These are phyloP conservation scores for Pichia nanzhaoensis DNA, from an alignment of 805 yeast species.

Conservation along the genomic window DNA sequence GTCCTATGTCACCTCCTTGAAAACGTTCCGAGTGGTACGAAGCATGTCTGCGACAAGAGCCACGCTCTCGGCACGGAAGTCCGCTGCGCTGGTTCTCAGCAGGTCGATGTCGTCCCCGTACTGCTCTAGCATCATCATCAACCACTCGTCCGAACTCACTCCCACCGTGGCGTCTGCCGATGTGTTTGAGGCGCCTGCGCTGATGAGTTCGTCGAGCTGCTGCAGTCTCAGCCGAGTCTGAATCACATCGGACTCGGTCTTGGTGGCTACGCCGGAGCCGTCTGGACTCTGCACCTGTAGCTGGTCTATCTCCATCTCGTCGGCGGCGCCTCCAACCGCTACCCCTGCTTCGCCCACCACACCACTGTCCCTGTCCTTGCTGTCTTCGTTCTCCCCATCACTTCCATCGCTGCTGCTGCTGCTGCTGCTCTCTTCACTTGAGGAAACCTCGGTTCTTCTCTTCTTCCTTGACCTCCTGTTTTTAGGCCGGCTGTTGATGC, in stretches of 20 bases:
- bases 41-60: conserved; percentile 13
- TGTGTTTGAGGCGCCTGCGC: not conserved
- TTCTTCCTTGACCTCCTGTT: conserved; percentile 58
- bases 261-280: not conserved
- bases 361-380: conserved; percentile 15
- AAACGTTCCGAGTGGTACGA: conserved; percentile 4
- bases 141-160: conserved; percentile 9
- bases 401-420: not conserved
- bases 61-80: conserved; percentile 38
- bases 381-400: too few species aligned
- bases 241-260: conserved; percentile 2
- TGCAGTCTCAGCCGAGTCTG: conserved; percentile 7
- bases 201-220: not conserved
- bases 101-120: conserved; percentile 58
- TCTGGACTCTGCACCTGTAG: not conserved
- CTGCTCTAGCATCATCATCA: conserved; percentile 40
- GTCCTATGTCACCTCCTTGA: not conserved
- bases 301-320: not conserved
- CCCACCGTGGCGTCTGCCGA: not conserved
- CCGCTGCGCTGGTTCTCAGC: conserved; percentile 51
- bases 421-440: conserved; percentile 30
- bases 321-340: not conserved
- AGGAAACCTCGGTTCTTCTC: conserved; percentile 77
- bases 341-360: conserved; percentile 1
- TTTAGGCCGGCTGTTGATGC: too few species aligned